These are phyloP conservation scores for Phytopythium boreale DNA, from an alignment of 352 stramenopile species.

Conservation along the genomic window DNA sequence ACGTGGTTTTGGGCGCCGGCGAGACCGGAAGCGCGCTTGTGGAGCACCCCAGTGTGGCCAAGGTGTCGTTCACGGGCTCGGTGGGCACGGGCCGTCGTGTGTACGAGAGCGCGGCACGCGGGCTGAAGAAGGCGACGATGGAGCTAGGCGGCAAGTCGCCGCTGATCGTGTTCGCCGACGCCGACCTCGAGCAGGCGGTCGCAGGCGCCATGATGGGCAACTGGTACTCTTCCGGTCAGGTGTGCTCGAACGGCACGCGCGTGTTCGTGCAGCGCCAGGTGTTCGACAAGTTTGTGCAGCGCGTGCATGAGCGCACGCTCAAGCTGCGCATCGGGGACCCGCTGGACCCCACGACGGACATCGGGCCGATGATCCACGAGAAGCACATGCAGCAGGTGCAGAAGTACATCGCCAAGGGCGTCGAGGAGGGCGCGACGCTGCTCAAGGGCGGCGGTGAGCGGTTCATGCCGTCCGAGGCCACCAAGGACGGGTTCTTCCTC, in stretches of 20 bases:
- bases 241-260: conserved; percentile 89
- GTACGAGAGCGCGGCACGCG: conserved; percentile 60
- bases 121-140: conserved; percentile 88
- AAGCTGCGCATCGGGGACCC: conserved; percentile 83
- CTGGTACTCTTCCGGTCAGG: conserved; percentile 88
- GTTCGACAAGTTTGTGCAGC: conserved; percentile 75
- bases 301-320: conserved; percentile 76
- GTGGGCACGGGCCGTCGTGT: conserved; percentile 66
- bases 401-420: conserved; percentile 57
- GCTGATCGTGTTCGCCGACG: conserved; percentile 86
- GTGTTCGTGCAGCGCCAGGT: conserved; percentile 87
- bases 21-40: conserved; percentile 58
- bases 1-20: conserved; percentile 67
- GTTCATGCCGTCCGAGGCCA: conserved; percentile 35
- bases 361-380: conserved; percentile 86
- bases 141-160: conserved; percentile 89
- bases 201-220: conserved; percentile 81
- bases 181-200: conserved; percentile 79
- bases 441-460: conserved; percentile 52
- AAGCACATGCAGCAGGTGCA: conserved; percentile 80
- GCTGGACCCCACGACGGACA: conserved; percentile 70
- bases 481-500: conserved; percentile 85
- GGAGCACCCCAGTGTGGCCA: conserved; percentile 46
- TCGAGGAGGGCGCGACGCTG: conserved; percentile 58
- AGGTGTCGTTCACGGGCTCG: conserved; percentile 89